Evolutionary conservation across 805 yeast species (phyloP), one percentile per base, ranked within the genome.

Genomic region (Wickerhamiella slavikovae): DNA sequence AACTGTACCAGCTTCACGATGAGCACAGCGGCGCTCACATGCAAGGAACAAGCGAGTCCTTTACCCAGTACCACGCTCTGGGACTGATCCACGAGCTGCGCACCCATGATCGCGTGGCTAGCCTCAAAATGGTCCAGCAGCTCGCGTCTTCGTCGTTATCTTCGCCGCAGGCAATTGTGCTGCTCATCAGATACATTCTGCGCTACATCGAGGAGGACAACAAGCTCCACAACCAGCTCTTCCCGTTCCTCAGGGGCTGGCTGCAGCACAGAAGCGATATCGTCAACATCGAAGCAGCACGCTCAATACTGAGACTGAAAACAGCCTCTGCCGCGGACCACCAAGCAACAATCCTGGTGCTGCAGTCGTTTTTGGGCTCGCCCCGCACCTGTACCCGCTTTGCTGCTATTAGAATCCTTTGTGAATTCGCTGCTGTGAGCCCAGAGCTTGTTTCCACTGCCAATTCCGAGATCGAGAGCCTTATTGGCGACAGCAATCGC

Each of bases 11-110:
- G 18, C 29, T 24, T 34, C 21, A 13, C 20, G n/a, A n/a, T n/a
- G n/a, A n/a, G n/a, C 12, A 15, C n/a, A 19, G 46, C 31, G 59
- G 58, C 36, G 49, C 51, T 6, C 59, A 48, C 43, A 62, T 65
- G 27, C 37, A 35, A 20, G 14, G 25, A 7, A 15, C 30, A 5
- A 34, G 28, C 30, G 70, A 85, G 25, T 68, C 91, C 14, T 74
- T 79, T 62, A 66, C 92, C 35, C 96, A 89, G 59, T 89, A 85
- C 55, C 96, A 89, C 52, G 95, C 98, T 3, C 60, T 89, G 41
- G 95, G 94, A 15, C 63, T 89, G 43, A 58, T 91, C 42, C 83
- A 82, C 51, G 76, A 77, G 42, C 64, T 89, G 52, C 70, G 91
- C 51, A 73, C 73, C 44, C 92, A 76, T 51, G 98, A 89, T 49